Evolutionary conservation across 2,329 filamentous ascomycete species (phyloP), one percentile per base, ranked within the genome.

Genomic region (Pyrenophora teres): DNA sequence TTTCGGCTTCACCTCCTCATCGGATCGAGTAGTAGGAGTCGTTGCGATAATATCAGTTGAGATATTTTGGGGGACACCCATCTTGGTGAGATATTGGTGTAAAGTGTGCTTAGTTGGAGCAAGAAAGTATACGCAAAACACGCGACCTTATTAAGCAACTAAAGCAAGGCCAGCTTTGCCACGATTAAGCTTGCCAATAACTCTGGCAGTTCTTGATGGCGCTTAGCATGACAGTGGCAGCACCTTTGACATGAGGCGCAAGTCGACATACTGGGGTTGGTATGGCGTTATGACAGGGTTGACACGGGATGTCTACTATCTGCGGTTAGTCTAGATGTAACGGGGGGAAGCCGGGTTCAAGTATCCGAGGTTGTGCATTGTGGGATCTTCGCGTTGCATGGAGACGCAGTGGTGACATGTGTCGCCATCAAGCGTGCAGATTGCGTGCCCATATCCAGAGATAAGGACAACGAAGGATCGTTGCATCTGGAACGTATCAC

Each of bases 281-380:
- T 42, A 51, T 51, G 43, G 32, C 49, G 49, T 37, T 37, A 51
- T 51, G 49, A 37, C 49, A 47, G 10, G 49, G 40, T 50, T 32
- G 23, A 35, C 7, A 33, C 42, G 27, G 47, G 33, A 31, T 12
- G 32, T 3, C 16, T 32, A 5, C 27, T 13, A 9, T 31, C 12
- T 6, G 41, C 13, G 42, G 40, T 32, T 39, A 38, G 19, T 10
- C n/a, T 39, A 13, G 7, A 13, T n/a, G 4, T 12, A 18, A 39
- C 15, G 18, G 12, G 15, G 13, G 13, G 19, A 13, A n/a, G 16
- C 2, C 16, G 16, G 31, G 10, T 18, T 3, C 40, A 21, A 15
- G 10, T 41, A 21, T 21, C 32, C 32, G 37, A 15, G 9, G 2
- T 3, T 9, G 13, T 36, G 4, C 7, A 10, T 19, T 35, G 41